These are phyloP conservation scores for Fusarium zealandicum DNA, from an alignment of 2,329 filamentous ascomycete genomes.

Conservation along the genomic window DNA sequence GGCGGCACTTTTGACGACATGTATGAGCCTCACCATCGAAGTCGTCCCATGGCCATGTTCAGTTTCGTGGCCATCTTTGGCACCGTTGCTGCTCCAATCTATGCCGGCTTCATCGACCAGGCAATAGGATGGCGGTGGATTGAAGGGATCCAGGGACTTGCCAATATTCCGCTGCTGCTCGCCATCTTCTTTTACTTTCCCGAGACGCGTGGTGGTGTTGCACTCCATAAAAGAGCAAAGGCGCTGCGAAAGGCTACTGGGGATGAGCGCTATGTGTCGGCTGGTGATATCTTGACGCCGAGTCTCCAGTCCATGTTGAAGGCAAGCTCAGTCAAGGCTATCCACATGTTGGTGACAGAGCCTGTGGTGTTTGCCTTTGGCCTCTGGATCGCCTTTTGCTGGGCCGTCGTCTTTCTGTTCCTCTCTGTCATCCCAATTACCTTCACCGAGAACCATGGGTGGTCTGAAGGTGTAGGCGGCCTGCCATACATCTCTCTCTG, in stretches of 20 bases:
- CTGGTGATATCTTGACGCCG: constrained; percentile 31
- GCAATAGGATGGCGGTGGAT: constrained; percentile 36
- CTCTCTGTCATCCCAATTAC: constrained; percentile 35
- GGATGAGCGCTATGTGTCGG: constrained; percentile 33
- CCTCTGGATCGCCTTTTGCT: constrained; percentile 37
- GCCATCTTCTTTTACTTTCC: constrained; percentile 34
- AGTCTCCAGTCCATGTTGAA: constrained; percentile 35
- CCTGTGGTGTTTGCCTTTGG: constrained; percentile 37
- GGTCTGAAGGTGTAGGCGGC: constrained; percentile 27
- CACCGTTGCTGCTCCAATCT: constrained; percentile 32
- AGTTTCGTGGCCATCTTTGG: constrained; percentile 36
- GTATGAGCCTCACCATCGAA: constrained; percentile 35
- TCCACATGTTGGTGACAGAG: constrained; percentile 36
- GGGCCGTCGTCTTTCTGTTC: constrained; percentile 37
- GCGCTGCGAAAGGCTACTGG: constrained; percentile 34
- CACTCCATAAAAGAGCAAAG: constrained; percentile 33
- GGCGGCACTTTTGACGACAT: constrained; percentile 37
- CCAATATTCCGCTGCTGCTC: constrained; percentile 27
- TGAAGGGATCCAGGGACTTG: constrained; percentile 34
- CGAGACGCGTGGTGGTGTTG: constrained; percentile 32
- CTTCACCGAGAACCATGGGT: constrained; percentile 31
- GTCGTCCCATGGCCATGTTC: constrained; percentile 38
- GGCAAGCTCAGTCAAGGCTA: constrained; percentile 34
- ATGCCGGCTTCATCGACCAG: constrained; percentile 34
- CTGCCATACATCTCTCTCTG: constrained; percentile 34